phyloP scores from a whole-genome alignment of 2,329 filamentous ascomycete genomes.

The Phaeomoniella chlamydospora region DNA sequence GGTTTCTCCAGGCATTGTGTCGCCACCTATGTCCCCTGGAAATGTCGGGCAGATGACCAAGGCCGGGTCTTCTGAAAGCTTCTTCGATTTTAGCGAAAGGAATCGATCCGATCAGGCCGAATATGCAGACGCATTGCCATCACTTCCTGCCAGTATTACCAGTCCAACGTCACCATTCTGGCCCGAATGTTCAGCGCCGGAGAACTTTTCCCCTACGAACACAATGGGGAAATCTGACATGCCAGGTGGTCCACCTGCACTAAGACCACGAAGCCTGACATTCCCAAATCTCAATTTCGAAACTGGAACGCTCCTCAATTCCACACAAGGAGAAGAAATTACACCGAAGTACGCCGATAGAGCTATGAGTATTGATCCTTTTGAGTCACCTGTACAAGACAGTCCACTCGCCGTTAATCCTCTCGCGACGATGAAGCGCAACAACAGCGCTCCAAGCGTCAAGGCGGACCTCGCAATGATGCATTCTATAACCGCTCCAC shows the following conservation, averaged over 20 bases:
- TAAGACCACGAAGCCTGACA: conserved; percentile 67
- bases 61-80: conserved; percentile 40
- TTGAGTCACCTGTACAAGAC: conserved; percentile 37
- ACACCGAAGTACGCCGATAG: conserved; percentile 37
- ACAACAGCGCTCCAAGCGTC: conserved; percentile 29
- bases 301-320: conserved; percentile 34
- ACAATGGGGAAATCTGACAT: neutral
- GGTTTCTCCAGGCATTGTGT: conserved; percentile 49
- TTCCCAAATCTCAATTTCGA: conserved; percentile 53
- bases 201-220: neutral
- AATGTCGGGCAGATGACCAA: conserved; percentile 58
- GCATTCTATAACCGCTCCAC: conserved; percentile 24
- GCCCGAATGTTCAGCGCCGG: neutral
- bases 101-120: conserved; percentile 54
- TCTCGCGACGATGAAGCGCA: conserved; percentile 23
- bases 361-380: conserved; percentile 24
- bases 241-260: neutral
- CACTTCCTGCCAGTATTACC: conserved; percentile 56
- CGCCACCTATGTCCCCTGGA: conserved; percentile 55
- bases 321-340: conserved; percentile 35
- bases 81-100: conserved; percentile 44
- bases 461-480: conserved; percentile 27
- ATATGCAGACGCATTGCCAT: conserved; percentile 47
- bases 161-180: conserved; percentile 63
- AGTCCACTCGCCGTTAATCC: conserved; percentile 18